Base-by-base conservation (phyloP, 805 yeast genomes). In the Metschnikowia similis region DNA sequence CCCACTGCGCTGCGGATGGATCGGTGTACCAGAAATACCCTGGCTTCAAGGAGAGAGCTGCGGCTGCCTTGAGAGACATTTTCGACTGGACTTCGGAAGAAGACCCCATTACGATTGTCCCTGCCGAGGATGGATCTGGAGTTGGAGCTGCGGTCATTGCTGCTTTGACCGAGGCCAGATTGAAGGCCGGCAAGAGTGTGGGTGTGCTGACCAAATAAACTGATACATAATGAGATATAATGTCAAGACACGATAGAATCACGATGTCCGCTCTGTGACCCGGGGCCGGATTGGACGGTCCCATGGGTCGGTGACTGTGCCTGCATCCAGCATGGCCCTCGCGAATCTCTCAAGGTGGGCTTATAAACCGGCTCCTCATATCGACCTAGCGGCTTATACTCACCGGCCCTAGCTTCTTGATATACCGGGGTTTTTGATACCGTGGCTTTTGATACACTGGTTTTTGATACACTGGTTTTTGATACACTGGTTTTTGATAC, bases 81-180 rank as follows among this genome's bases (percentile, higher is more conserved):
- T 88, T 89, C 64, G 92, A 76, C 57, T 92, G 97, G 97, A 61
- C 59, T 30, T 55, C 60, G 16, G 59, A 74, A 56, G 81, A 82
- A 52, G 89, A 89, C 68, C 98, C 98, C 56, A 84, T 94, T 64
- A 72, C 78, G 56, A 83, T 91, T 59, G 88, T 85, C 37, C 87
- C 95, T 51, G 98, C 99, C 57, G 97, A 92, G 74, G 99, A 94
- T 74, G 99, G 99, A 62, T 86, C 94, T 35, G 98, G 98, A 75
- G 97, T 89, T 44, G 99, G 99, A 66, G 99, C 99, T 49, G 99
- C 98, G 47, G 81, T 92, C 62, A 92, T 94, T 72, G 98, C 99
- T 48, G 97, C 98, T 40, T 80, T 92, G 70, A 86, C 98, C 50
- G 82, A 86, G 69, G 77, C 82, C 68, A 85, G 99, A 75, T 75